A percentile compares a stretch with the other conserved stretches of the same genome.
Conservation (phyloP, 1,139 yeast genomes). For the Meyerozyma athensensis region DNA sequence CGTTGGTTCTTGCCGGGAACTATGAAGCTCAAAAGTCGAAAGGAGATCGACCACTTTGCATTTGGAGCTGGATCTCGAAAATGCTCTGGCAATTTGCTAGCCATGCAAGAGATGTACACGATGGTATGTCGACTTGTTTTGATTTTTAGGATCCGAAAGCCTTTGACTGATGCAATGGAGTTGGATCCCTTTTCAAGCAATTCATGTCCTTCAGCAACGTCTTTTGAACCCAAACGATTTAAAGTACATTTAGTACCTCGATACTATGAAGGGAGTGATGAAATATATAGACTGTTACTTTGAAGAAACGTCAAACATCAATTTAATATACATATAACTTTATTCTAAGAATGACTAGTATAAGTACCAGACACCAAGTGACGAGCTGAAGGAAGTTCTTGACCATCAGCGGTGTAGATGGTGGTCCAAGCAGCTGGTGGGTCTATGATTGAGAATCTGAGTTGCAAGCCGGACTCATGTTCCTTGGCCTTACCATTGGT, state of each 20-base stretch:
- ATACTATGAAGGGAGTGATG: slow-evolving; percentile 1
- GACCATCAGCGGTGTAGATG: slow-evolving; percentile 17
- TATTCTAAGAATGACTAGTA: slow-evolving; percentile 21
- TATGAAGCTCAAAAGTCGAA: slow-evolving; percentile 15
- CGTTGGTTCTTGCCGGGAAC: slow-evolving; percentile 45
- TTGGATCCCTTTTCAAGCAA: slow-evolving; percentile 48
- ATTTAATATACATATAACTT: not conserved
- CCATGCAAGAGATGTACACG: slow-evolving; percentile 56
- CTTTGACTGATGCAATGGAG: slow-evolving; percentile 27
- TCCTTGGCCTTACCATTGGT: slow-evolving; percentile 61
- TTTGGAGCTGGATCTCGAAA: slow-evolving; percentile 69
- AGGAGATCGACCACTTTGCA: slow-evolving; percentile 43
- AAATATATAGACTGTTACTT: not conserved
- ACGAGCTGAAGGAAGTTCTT: slow-evolving; percentile 25
- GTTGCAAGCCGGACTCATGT: slow-evolving; percentile 65
- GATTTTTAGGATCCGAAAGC: slow-evolving; percentile 20
- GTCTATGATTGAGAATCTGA: slow-evolving; percentile 47
- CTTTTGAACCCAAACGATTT: slow-evolving; percentile 53
- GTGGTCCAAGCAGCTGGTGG: slow-evolving; percentile 23
- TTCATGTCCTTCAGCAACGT: slow-evolving; percentile 48
- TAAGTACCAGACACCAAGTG: slow-evolving; percentile 36
- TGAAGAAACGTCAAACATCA: slow-evolving; percentile 1
- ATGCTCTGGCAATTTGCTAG: slow-evolving; percentile 65
- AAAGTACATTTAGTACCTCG: slow-evolving; percentile 12
- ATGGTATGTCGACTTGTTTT: slow-evolving; percentile 29